Evolutionary conservation across 129 eudicot species (phyloP), one percentile per base, ranked within the genome.

Genomic region (Centella asiatica): DNA sequence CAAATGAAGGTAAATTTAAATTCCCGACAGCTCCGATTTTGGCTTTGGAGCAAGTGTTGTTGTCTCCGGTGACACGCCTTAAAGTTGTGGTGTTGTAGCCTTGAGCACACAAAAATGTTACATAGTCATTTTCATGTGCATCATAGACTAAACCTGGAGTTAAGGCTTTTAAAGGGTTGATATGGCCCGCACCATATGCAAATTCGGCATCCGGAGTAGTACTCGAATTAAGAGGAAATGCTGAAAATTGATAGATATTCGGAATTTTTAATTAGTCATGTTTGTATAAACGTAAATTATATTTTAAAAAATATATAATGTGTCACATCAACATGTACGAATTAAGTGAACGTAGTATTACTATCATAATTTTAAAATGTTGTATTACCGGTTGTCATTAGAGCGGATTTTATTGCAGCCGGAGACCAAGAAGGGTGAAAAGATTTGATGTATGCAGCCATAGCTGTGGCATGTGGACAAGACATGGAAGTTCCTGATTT

Each of bases 161-260:
- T 14, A 44, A 14, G 5, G 78, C 73, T 26, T 61, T 68, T 44
- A 62, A 14, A 1, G 78, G 78, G 29, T 74, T 25, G 12, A 74
- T 44, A 13, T 74, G 78, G 27, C 78, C 78, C 7, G 78, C 61
- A 19, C 78, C 78, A n/a, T 60, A 74, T 25, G 74, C 78, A 52
- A 74, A 74, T 61, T 67, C 78, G 27, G 69, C 74, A 17, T 74
- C 73, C 4, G 68, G 63, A 58, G 22, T 73, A 1, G 53, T 73
- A 1, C 53, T 31, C 13, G 44, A 44, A 45, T 42, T 67, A 50
- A 73, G 20, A 1, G 58, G 73, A 25, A 4, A 52, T 10, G 78
- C 78, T 66, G 71, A 26, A 73, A 44, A 19, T 45, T 18, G 22
- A 11, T 19, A 34, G 5, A 9, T 12, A 19, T 6, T n/a, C 20